Base-by-base conservation (phyloP, 768 basidiomycete species). In the Clitopilus passeckerianus region DNA sequence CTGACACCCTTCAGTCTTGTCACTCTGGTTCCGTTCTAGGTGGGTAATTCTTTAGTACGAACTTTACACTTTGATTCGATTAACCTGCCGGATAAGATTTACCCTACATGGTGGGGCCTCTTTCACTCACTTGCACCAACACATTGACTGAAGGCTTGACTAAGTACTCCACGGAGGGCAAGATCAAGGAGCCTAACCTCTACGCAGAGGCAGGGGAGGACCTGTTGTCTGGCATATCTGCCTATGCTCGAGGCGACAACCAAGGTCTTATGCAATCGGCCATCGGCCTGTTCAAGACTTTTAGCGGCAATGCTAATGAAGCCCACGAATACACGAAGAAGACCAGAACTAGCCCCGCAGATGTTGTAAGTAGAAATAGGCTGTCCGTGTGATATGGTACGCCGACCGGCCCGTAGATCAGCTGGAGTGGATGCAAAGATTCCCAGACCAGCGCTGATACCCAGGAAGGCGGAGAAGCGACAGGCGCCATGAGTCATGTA, bases 101-200 rank as follows among this genome's bases (percentile, higher is more conserved):
- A 24, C 86, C 86, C 2, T 90, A 87, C 71, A 78, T 84, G 37
- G 87, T 89, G 78, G 61, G 23, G 18, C 35, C 7, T 58, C 18
- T 24, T 57, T 23, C 15, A 54, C 46, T 58, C 18, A 15, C 37
- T 57, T 46, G 44, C 30, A 1, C 14, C 24, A 57, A 20, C 52
- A 12, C 59, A 14, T 1, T 22, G 15, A n/a, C 8, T 30, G 27
- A 30, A 30, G 27, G 27, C 34, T 12, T 50, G 16, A 46, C 18
- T 34, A 61, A 91, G 86, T 98, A 98, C 74, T 93, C 93, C 20
- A 96, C 94, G 6, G 93, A 98, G 75, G 95, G 95, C 54, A 94
- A 92, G 68, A 75, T 98, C 69, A 97, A 98, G 72, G 94, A 97
- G 69, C 94, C 95, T 34, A 95, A 97, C 68, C 75, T 94, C 15